Evolutionary conservation across 805 yeast genomes (phyloP).

Genomic region (Peterozyma toletana): DNA sequence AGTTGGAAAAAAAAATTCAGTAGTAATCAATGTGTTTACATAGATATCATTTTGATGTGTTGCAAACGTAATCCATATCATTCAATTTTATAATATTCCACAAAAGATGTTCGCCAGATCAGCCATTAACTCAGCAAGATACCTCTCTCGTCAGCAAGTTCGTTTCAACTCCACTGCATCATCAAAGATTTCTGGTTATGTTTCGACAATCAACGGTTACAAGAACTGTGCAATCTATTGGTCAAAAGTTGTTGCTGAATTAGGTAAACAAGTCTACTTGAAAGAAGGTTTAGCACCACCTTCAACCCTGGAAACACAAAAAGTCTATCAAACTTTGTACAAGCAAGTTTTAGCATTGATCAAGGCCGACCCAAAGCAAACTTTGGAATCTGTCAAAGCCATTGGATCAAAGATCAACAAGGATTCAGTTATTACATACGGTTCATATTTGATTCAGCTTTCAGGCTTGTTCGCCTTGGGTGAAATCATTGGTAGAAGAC

Average conservation of each 20-base stretch:
- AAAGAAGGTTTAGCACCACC: slow-evolving; percentile 96
- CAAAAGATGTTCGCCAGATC: slow-evolving; percentile 11
- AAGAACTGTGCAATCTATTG: slow-evolving; percentile 69
- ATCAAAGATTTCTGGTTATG: slow-evolving; percentile 29
- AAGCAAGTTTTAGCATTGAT: slow-evolving; percentile 33
- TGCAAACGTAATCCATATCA: neutral
- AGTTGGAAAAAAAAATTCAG: neutral
- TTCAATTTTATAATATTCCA: no score
- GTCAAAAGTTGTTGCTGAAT: slow-evolving; percentile 49
- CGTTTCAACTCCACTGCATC: slow-evolving; percentile 27
- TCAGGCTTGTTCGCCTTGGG: slow-evolving; percentile 91
- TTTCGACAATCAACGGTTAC: slow-evolving; percentile 28
- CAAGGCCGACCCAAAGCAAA: slow-evolving; percentile 51
- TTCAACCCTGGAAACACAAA: slow-evolving; percentile 63
- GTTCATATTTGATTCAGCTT: slow-evolving; percentile 74
- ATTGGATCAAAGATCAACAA: slow-evolving; percentile 34
- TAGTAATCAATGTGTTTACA: neutral
- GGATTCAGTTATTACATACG: slow-evolving; percentile 55
- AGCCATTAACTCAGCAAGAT: slow-evolving; percentile 9
- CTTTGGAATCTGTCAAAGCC: slow-evolving; percentile 36
- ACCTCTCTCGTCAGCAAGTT: slow-evolving; percentile 16
- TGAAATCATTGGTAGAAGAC: slow-evolving; percentile 94
- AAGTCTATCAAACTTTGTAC: slow-evolving; percentile 55
- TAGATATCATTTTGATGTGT: neutral
- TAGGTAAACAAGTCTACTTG: slow-evolving; percentile 71